Conservation (phyloP, 1,139 yeast species). For the Saccharomyces hybrid region DNA sequence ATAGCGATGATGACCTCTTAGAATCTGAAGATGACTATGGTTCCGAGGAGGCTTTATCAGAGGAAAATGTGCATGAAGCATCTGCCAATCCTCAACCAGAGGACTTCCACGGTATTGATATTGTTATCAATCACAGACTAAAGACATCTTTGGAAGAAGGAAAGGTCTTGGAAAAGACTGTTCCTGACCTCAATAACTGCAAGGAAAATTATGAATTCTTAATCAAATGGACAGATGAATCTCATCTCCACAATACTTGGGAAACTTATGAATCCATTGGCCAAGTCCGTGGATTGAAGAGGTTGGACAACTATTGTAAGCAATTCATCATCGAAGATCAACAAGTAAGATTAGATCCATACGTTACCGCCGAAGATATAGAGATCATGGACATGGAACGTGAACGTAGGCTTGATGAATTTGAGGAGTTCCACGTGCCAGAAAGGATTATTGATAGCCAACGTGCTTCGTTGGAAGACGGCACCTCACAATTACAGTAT, state of each 20-base stretch:
- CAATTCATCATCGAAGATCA: slow-evolving; percentile 66
- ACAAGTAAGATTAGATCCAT: slow-evolving; percentile 69
- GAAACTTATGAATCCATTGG: slow-evolving; percentile 56
- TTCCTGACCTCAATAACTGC: slow-evolving; percentile 41
- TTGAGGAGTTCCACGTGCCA: slow-evolving; percentile 73
- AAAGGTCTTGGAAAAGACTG: slow-evolving; percentile 32
- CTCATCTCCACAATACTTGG: slow-evolving; percentile 96
- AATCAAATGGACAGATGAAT: slow-evolving; percentile 81
- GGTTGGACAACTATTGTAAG: slow-evolving; percentile 78
- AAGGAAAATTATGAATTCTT: slow-evolving; percentile 54
- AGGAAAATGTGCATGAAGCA: slow-evolving; percentile 30
- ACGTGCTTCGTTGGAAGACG: slow-evolving; percentile 56
- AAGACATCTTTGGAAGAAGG: slow-evolving; percentile 19
- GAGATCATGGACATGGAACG: slow-evolving; percentile 90
- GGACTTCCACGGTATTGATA: slow-evolving; percentile 34
- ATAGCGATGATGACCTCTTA: slow-evolving; percentile 51
- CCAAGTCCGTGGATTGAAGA: slow-evolving; percentile 60
- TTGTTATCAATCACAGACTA: slow-evolving; percentile 34
- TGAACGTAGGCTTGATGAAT: slow-evolving; percentile 77
- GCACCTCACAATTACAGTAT: slow-evolving; percentile 64
- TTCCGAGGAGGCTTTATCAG: slow-evolving; percentile 14
- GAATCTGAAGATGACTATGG: slow-evolving; percentile 44
- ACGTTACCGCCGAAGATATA: slow-evolving; percentile 79
- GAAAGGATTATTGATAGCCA: slow-evolving; percentile 88
- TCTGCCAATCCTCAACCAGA: slow-evolving; percentile 25